Base-by-base conservation (phyloP, 140 eudicot species). In the Stevia rebaudiana region DNA sequence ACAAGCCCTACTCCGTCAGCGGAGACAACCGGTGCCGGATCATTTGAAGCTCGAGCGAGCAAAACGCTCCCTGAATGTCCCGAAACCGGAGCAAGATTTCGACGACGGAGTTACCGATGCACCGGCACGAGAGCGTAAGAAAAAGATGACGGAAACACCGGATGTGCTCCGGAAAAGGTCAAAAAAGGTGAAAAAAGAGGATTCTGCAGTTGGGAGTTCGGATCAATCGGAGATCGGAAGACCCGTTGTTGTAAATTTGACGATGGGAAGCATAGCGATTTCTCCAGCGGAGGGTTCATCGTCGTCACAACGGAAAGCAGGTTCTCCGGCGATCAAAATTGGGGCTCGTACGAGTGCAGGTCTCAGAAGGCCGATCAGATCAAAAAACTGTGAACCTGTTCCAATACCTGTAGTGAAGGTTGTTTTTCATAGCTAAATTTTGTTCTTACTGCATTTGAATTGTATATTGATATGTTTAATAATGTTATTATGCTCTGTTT, bases 391-490 rank as follows among this genome's bases (percentile, higher is more conserved):
- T 1, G 95, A 89, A 66, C 92, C 92, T 0, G 17, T 60, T 11
- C 95, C 82, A 7, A 41, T 76, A 25, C 23, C 82, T 36, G 68
- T 87, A 56, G 59, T 82, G 75, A 81, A 86, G 97, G 97, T 86
- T 62, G 62, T 76, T 64, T 79, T 65, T 19, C 39, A 12, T 2
- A 41, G 8, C 68, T 60, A 28, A 24, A 42, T 3, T 41, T 40
- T 68, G 54, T 53, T 54, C 16, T 40, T 54, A 42, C 56, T 33
- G 46, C 57, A 58, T 57, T 37, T 15, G 4, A 8, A 4, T 57
- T 21, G 33, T 58, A 52, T 2, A 22, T 55, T 16, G 15, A 11
- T 69, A 4, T 17, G 61, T 6, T 36, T 36, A 28, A 2, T 28
- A 28, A 28, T 28, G 33, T 28, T 28, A 28, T 4, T 28, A 28